Evolutionary conservation across 2,329 filamentous ascomycete genomes (phyloP).

Genomic region (Colletotrichum nymphaeae): DNA sequence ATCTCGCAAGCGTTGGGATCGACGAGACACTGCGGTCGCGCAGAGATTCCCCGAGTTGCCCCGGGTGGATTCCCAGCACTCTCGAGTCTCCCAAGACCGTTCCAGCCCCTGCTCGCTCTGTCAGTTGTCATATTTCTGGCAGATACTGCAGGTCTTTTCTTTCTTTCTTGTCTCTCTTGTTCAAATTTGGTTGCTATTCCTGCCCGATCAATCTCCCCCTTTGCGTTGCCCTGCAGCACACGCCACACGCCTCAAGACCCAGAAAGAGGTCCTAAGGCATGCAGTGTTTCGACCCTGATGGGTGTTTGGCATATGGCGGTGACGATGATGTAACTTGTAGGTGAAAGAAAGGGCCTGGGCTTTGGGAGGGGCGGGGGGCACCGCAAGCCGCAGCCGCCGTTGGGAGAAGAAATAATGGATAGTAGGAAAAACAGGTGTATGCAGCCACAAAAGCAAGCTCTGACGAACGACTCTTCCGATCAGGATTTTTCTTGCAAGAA

Average conservation of each 20-base stretch:
- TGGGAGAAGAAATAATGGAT: not conserved
- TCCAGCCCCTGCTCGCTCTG: not conserved
- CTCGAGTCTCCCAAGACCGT: not conserved
- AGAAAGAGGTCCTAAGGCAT: not conserved
- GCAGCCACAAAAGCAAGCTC: not conserved
- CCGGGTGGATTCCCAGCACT: not conserved
- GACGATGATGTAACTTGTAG: conserved; percentile 2
- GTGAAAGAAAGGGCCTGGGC: not conserved
- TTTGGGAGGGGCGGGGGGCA: not conserved
- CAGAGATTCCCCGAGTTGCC: conserved; percentile 5
- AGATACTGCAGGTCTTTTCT: not conserved
- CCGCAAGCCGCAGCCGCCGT: not conserved
- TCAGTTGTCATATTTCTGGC: not conserved
- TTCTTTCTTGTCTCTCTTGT: not conserved
- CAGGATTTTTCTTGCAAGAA: not conserved
- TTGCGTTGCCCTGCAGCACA: not conserved
- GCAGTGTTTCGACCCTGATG: conserved; percentile 2
- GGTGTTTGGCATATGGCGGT: conserved; percentile 13
- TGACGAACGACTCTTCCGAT: not conserved
- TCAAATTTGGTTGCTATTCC: not conserved
- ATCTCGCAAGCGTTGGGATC: not conserved
- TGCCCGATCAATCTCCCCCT: not conserved
- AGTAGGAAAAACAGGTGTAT: not conserved
- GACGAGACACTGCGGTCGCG: conserved; percentile 1
- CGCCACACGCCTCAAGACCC: not conserved